Evolutionary conservation across 1,284 basidiomycete species (phyloP), one percentile per base, ranked within the genome.

Genomic region (Leccinum huronense): DNA sequence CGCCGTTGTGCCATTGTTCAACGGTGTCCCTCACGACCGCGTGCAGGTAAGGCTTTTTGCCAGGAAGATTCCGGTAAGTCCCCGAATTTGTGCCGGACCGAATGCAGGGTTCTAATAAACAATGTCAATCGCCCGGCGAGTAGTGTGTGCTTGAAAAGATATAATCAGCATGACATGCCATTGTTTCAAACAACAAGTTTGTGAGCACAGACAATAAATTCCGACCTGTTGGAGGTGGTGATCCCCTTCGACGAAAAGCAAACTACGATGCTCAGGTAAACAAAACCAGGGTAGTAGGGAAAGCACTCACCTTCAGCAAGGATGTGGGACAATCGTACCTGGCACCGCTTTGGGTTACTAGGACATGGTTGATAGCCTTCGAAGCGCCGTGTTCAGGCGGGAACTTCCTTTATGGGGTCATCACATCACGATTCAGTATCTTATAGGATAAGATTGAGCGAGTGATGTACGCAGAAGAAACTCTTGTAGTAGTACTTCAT

Each of bases 11-110:
- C 23, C 23, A 27, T 27, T 27, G 23, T 27, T 27, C 23, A 27
- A 27, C 23, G 23, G 23, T 27, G 23, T 27, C 23, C 23, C 23
- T 27, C 23, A 27, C 23, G 23, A 27, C 23, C 23, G 23, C 23
- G 23, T 27, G 23, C 23, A 27, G 23, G 23, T 27, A 27, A 27
- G 23, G 23, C 23, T 27, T 71, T 87, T 87, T 8, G 81, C 77
- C 3, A 85, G 66, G 65, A 88, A 88, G 9, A 85, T 80, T 19
- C 76, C 77, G 0, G 84, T 86, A 0, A 87, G 72, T 58, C 82
- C 82, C 7, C 85, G 78, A 30, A 87, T 79, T 65, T 86, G 83
- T 0, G 79, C 71, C 0, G 80, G 77, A 1, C 84, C 82, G 66
- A 88, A 87, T 0, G 84, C 85, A 11, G 85, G 86, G 67, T 86